Evolutionary conservation across 73 alveolate genomes (phyloP).

Genomic region (Tetrahymena elliotti): DNA sequence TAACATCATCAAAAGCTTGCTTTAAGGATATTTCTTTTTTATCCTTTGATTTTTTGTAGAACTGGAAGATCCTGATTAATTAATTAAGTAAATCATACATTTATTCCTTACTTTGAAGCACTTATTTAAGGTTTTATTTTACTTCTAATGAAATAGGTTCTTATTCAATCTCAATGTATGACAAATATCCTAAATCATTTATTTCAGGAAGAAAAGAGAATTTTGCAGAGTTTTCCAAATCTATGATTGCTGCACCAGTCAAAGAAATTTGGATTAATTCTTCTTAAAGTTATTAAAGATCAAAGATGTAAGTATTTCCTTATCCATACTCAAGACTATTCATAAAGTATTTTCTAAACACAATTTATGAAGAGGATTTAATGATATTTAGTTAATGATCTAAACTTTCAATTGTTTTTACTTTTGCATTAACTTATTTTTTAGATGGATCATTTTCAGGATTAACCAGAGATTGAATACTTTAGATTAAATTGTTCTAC

Average conservation of each 20-base stretch:
- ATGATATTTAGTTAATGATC: not conserved
- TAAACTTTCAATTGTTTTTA: not conserved
- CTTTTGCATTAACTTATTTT: not conserved
- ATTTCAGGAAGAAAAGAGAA: not conserved
- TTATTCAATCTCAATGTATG: not conserved
- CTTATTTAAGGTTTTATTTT: not conserved
- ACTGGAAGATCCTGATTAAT: not conserved
- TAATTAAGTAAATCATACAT: not conserved
- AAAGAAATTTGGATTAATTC: not conserved
- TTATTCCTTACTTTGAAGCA: not conserved
- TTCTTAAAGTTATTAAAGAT: not conserved
- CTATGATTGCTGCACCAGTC: not conserved
- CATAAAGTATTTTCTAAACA: not conserved
- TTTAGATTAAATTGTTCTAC: not conserved
- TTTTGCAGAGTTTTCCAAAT: not conserved
- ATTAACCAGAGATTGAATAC: not conserved
- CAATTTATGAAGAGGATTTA: not conserved
- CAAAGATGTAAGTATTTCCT: not conserved
- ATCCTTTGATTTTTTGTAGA: not conserved
- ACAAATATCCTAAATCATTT: not conserved
- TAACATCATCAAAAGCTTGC: not conserved
- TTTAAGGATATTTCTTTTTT: not conserved
- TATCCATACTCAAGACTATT: not conserved
- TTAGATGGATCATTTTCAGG: not conserved
- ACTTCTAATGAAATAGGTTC: not conserved